Evolutionary conservation across 192 early-diverging fungal species (phyloP), one percentile per base, ranked within the genome.

Genomic region (Entomortierella chlamydospora): DNA sequence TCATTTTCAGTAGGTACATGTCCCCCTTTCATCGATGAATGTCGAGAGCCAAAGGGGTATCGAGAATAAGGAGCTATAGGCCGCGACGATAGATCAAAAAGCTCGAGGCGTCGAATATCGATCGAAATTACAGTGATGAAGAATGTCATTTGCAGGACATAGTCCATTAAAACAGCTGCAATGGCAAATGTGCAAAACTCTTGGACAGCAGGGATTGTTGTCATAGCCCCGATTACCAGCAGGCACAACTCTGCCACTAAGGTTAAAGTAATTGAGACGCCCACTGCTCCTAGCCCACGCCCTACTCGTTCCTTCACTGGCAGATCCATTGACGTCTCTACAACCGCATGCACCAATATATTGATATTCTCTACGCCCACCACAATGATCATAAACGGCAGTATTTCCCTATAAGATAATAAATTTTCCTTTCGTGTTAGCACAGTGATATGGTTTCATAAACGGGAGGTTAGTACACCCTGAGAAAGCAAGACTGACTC

Each of bases 341-440:
- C 88, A 6, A 94, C 89, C 15, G 91, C 90, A 45, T 92, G 91
- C 7, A 93, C 92, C 43, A 95, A 57, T 12, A 90, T 84, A 68
- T 89, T 89, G 23, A 93, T 88, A 49, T 95, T 95, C 63, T 95
- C 94, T 3, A 95, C 84, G 0, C 91, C 90, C n/a, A 91, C 84
- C 2, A 90, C 83, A 67, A 90, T 91, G 54, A 92, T 83, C 29
- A 94, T 82, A 39, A 93, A 89, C 5, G 91, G 88, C n/a, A 90
- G 67, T 51, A 88, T 88, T 64, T 91, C 89, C 90, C 90, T 91
- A 72, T 37, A 68, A 37, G 7, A 39, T 10, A 29, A 49, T 30
- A 57, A 30, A 39, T n/a, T n/a, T n/a, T n/a, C n/a, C 10, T 0
- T 23, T 37, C 9, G 61, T 53, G 53, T 23, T 7, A 56, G 49